Evolutionary conservation across 495 filamentous ascomycete genomes (phyloP), one percentile per base, ranked within the genome.

Genomic region (Podospora anserina): DNA sequence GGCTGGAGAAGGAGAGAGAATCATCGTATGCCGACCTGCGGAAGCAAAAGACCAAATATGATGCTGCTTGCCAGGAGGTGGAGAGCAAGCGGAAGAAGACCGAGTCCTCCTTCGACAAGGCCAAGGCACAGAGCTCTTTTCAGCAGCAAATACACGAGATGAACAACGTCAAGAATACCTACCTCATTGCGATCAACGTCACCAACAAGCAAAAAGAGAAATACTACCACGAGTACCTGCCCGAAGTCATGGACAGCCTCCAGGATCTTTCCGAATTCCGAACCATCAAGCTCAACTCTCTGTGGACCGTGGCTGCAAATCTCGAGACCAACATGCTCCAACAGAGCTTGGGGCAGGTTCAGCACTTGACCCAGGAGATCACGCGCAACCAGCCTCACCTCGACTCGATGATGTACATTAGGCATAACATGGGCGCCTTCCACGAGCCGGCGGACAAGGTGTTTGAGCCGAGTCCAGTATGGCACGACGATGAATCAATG

Each of bases 131-230:
- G 77, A 88, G 86, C 72, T 88, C 90, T 19, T 98, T 95, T 77
- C 92, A 96, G 73, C 91, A 95, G 74, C 94, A 98, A 77, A 82
- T 94, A 54, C 74, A 88, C 55, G 94, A 98, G 65, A 98, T 98
- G 96, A 89, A 92, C 78, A 98, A 98, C 76, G 87, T 91, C 74
- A 99, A 99, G 90, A 99, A 98, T 74, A 93, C 92, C 2, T 99
- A 99, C 74, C 82, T 99, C 53, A 94, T 99, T 70, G 86, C 87
- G 65, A 96, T 99, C 82, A 95, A 94, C 75, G 91, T 97, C 57
- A 93, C 94, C 53, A 99, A 99, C 80, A 94, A 92, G 78, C 88
- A 96, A 74, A 98, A 97, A 81, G 92, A 96, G 77, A 92, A 88
- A 76, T 97, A 97, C 80, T 99, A 93, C 73, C 88, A 98, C 76